Base-by-base conservation (phyloP, 192 early-diverging fungal species). In the Mortierella hygrophila region DNA sequence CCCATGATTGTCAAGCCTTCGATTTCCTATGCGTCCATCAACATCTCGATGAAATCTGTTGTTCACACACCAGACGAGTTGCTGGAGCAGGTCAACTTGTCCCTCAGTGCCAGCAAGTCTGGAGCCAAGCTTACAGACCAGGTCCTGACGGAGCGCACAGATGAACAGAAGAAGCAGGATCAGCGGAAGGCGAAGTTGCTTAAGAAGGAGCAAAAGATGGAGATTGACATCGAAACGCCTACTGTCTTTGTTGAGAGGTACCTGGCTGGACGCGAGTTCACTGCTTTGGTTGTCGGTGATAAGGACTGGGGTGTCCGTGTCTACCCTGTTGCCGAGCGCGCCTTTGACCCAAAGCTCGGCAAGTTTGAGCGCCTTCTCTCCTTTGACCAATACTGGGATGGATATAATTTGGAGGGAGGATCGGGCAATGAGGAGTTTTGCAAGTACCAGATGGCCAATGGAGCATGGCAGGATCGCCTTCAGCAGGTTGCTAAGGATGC, bases 1-100 rank as follows among this genome's bases (percentile, higher is more conserved):
- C 90, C 90, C 6, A 78, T 91, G 75, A 91, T 91, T 65, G 80
- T 91, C 38, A 91, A 91, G 71, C 90, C 90, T 8, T 88, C 89
- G 26, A 85, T 91, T 42, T 88, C 87, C 0, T 91, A 91, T 37
- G 90, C 90, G 9, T 89, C 88, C 38, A 82, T 91, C 41, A 77
- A 76, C 38, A 91, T 91, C 68, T 82, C 83, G 15, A 57, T 85
- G 46, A n/a, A 38, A 11, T 90, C 89, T 32, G 82, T 91, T 29
- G 82, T 89, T 16, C 83, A 84, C 35, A 78, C 52, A 52, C 68
- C 70, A 3, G 78, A 75, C 35, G 74, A 78, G 11, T 49, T 88
- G 21, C 44, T 87, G 11, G 68, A 87, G 57, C 90, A 91, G 77
- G 60, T 85, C 21, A 78, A 82, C 21, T 11, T 35, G 9, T 80